Conservation (phyloP, 331 rosid species). For the Quercus tomentella region DNA sequence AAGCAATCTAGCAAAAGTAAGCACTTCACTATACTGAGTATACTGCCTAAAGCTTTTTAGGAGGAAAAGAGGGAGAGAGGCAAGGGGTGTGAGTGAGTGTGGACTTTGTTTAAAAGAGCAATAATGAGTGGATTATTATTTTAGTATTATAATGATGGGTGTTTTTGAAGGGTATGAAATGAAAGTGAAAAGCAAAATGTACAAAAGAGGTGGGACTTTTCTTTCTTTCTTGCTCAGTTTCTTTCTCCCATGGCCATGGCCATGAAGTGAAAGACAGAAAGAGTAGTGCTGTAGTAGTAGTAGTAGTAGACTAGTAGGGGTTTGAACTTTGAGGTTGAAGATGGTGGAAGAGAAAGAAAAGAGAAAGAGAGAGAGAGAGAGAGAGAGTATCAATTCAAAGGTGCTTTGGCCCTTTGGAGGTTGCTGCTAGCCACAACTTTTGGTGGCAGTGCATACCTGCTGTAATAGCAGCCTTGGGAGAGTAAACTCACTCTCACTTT, state of each 20-base stretch:
- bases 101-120: not conserved
- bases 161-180: not conserved
- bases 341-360: not conserved
- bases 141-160: not conserved
- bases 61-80: not conserved
- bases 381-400: not conserved
- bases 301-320: not conserved
- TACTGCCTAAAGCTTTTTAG: not conserved
- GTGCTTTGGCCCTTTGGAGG: not conserved
- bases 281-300: not conserved
- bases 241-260: not conserved
- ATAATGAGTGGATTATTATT: conserved; percentile 14
- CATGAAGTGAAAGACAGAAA: not conserved
- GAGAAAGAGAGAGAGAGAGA: not conserved
- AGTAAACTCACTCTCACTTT: not conserved
- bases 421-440: conserved; percentile 5
- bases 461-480: conserved; percentile 18
- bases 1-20: not conserved
- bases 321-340: not conserved
- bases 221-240: too few relatives aligned
- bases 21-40: too few relatives aligned
- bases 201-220: not conserved
- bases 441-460: conserved; percentile 6
- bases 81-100: not conserved
- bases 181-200: not conserved